Percentiles rank a stretch among this genome's conserved stretches.
These are phyloP conservation scores for Candida coquimbonensis DNA, from an alignment of 805 yeast genomes.

Conservation along the genomic window DNA sequence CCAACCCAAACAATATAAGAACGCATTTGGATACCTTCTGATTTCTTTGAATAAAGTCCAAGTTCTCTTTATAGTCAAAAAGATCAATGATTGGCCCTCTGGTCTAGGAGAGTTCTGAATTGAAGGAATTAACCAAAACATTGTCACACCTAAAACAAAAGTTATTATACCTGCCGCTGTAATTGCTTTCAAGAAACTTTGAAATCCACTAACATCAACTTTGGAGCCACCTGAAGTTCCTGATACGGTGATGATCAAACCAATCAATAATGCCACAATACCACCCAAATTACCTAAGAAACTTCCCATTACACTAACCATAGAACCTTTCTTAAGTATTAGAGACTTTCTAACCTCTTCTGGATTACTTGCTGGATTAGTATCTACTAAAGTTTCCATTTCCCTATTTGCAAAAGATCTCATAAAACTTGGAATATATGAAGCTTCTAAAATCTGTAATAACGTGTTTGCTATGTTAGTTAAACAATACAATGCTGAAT, in stretches of 20 bases:
- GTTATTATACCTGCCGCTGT: constrained; percentile 34
- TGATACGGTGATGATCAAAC: constrained; percentile 30
- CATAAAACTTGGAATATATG: constrained; percentile 36
- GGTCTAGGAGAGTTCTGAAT: constrained; percentile 25
- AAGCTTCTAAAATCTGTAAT: constrained; percentile 32
- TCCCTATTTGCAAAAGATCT: constrained; percentile 21
- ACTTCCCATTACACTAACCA: constrained; percentile 32
- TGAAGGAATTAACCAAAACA: constrained; percentile 27
- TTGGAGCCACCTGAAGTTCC: constrained; percentile 17
- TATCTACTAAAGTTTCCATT: constrained; percentile 6
- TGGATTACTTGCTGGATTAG: background rate
- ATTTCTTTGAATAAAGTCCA: constrained; percentile 22
- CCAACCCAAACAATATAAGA: constrained; percentile 32
- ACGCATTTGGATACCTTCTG: constrained; percentile 28
- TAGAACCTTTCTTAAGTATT: constrained; percentile 27
- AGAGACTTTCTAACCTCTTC: constrained; percentile 23
- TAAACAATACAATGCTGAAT: constrained; percentile 28
- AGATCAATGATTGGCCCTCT: constrained; percentile 20
- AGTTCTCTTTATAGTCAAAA: constrained; percentile 26
- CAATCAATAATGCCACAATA: constrained; percentile 29
- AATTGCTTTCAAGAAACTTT: constrained; percentile 31
- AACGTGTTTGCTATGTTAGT: constrained; percentile 25
- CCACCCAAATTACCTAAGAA: constrained; percentile 33
- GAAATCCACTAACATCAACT: constrained; percentile 24
- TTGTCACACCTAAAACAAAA: constrained; percentile 19